Percentiles rank a stretch among this genome's conserved stretches.
phyloP scores from a whole-genome alignment of 192 early-diverging fungal species.

The Rhizoclosmatium globosum region DNA sequence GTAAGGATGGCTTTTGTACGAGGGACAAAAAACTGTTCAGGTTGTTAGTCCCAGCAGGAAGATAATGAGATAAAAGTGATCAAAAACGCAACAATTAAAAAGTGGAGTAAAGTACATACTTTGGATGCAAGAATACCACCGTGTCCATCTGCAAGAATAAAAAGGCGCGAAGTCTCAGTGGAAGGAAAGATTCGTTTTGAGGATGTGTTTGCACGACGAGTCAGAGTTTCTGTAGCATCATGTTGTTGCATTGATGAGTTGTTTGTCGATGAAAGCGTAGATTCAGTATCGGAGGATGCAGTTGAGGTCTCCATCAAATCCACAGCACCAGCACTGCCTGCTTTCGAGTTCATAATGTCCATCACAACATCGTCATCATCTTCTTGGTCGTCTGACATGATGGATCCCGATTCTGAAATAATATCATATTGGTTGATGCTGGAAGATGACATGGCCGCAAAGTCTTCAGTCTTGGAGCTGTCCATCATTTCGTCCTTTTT shows the following conservation, averaged over 20 bases:
- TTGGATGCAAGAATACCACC: constrained; percentile 53
- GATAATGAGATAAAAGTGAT: not conserved
- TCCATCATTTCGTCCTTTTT: not conserved
- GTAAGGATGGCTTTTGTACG: constrained; percentile 34
- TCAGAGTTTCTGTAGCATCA: not conserved
- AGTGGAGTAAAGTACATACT: too few species aligned
- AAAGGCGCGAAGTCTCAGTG: constrained; percentile 39
- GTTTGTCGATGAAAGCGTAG: constrained; percentile 30
- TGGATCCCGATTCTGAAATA: constrained; percentile 24
- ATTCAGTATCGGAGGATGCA: constrained; percentile 30
- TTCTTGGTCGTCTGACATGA: constrained; percentile 1
- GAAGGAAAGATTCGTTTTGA: constrained; percentile 9
- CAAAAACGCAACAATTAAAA: not conserved
- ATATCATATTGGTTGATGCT: constrained; percentile 23
- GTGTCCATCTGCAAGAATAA: constrained; percentile 69
- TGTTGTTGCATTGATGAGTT: constrained; percentile 6
- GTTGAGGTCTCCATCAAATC: not conserved
- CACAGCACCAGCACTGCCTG: not conserved
- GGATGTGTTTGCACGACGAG: not conserved
- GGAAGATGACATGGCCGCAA: too few species aligned
- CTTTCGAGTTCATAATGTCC: constrained; percentile 6
- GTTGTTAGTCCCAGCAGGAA: constrained; percentile 18
- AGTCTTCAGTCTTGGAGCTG: too few species aligned
- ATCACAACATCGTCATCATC: constrained; percentile 13
- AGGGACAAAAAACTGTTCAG: constrained; percentile 63